phyloP scores from a whole-genome alignment of 768 basidiomycete species.

The Piloderma croceum region DNA sequence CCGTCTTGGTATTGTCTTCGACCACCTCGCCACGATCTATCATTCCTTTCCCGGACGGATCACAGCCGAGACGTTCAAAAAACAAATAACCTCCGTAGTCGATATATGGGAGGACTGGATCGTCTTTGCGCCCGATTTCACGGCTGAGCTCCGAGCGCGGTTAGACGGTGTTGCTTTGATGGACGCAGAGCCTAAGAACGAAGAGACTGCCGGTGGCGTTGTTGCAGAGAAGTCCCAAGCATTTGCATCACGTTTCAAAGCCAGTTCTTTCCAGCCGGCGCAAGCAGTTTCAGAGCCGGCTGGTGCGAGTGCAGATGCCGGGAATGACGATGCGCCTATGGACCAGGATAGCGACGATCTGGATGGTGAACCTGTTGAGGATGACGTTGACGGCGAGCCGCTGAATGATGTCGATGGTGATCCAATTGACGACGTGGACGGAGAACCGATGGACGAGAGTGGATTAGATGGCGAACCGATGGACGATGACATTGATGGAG shows the following conservation, averaged over 20 bases:
- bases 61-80: slow-evolving; percentile 94
- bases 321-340: slow-evolving; percentile 38
- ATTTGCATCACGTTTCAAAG: slow-evolving; percentile 65
- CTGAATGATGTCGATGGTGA: slow-evolving; percentile 47
- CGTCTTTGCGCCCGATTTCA: slow-evolving; percentile 87
- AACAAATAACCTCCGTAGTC: slow-evolving; percentile 81
- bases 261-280: slow-evolving; percentile 72
- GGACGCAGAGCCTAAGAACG: slow-evolving; percentile 23
- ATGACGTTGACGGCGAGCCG: slow-evolving; percentile 37
- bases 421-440: slow-evolving; percentile 29
- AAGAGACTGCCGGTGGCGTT: slow-evolving; percentile 21
- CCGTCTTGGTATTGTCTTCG: slow-evolving; percentile 88
- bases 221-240: slow-evolving; percentile 11
- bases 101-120: slow-evolving; percentile 99
- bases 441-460: slow-evolving; percentile 23
- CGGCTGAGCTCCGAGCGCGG: slow-evolving; percentile 61
- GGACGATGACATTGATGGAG: slow-evolving; percentile 35
- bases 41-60: slow-evolving; percentile 94
- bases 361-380: slow-evolving; percentile 38
- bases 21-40: slow-evolving; percentile 90
- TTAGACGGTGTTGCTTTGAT: slow-evolving; percentile 55
- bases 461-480: slow-evolving; percentile 32
- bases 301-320: slow-evolving; percentile 21
- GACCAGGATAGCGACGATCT: slow-evolving; percentile 23
- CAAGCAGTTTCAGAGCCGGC: slow-evolving; percentile 30